These are phyloP conservation scores for Coemansia sp. DNA, from an alignment of 192 early-diverging fungal species.

Conservation along the genomic window DNA sequence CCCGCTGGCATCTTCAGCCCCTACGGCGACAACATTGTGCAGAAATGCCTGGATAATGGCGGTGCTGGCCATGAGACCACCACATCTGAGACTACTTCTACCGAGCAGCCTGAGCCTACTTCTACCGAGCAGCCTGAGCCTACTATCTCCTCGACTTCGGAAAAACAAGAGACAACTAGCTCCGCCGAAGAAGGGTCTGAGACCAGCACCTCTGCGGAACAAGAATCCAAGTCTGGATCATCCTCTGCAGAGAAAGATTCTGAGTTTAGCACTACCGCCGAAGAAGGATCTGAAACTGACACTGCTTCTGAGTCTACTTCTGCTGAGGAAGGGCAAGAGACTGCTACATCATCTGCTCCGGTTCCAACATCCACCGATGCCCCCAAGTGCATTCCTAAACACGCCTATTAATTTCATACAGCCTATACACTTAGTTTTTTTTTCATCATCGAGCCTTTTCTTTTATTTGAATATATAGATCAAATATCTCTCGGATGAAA, in stretches of 20 bases:
- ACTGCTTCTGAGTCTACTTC: conserved; percentile 9
- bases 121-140: conserved; percentile 5
- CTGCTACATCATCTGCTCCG: conserved; percentile 9
- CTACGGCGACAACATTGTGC: conserved; percentile 27
- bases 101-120: not conserved
- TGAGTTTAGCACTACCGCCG: conserved; percentile 3
- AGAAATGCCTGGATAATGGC: conserved; percentile 22
- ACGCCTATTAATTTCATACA: not conserved
- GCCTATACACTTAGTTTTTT: not conserved
- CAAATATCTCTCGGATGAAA: no score
- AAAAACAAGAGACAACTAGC: no score
- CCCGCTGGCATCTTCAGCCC: conserved; percentile 36
- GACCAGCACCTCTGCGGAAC: not conserved
- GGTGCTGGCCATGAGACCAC: no score
- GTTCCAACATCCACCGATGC: conserved; percentile 11
- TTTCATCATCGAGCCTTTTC: not conserved
- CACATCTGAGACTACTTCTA: not conserved
- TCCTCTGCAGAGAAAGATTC: conserved; percentile 6
- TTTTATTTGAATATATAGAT: not conserved
- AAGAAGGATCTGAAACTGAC: not conserved
- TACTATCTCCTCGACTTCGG: not conserved
- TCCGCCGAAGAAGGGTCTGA: not conserved
- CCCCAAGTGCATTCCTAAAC: conserved; percentile 35
- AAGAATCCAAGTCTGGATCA: not conserved
- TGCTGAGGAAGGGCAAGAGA: conserved; percentile 3